These are phyloP conservation scores for Aegilops bicornis DNA, from an alignment of 176 grass and related monocot genomes.

Conservation along the genomic window DNA sequence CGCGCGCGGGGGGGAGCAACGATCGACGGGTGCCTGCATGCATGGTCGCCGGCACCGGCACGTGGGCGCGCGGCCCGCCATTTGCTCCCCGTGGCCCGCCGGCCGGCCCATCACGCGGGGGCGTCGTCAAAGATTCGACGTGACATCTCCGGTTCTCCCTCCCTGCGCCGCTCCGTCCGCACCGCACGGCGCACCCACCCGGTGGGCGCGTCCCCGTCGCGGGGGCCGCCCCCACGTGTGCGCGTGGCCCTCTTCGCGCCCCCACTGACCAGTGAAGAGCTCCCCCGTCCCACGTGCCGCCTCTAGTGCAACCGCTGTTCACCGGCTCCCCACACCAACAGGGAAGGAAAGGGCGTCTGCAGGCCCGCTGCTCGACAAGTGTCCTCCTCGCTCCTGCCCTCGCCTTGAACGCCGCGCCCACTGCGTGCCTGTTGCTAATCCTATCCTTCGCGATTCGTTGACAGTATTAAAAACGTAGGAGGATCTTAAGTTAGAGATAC, in stretches of 20 bases:
- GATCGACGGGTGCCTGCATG: neutral
- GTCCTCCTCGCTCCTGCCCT: neutral
- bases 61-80: slow-evolving; percentile 35
- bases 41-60: slow-evolving; percentile 25
- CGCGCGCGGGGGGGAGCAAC: neutral
- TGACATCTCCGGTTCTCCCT: slow-evolving; percentile 6
- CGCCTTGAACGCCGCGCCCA: neutral
- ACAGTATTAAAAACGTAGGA: neutral
- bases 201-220: neutral
- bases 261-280: neutral
- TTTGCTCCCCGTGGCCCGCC: too few species aligned
- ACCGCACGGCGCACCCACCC: neutral
- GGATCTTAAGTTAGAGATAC: neutral
- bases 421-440: neutral
- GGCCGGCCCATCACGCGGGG: slow-evolving; percentile 15
- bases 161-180: neutral
- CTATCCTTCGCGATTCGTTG: neutral
- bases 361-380: slow-evolving; percentile 34
- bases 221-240: slow-evolving; percentile 25
- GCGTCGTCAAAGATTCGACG: slow-evolving; percentile 29
- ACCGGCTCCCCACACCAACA: neutral
- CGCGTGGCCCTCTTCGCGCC: too few species aligned
- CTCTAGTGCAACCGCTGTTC: neutral
- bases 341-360: neutral
- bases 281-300: slow-evolving; percentile 2